Evolutionary conservation across 1,284 basidiomycete genomes (phyloP).

Genomic region (Lentinus polychrous): DNA sequence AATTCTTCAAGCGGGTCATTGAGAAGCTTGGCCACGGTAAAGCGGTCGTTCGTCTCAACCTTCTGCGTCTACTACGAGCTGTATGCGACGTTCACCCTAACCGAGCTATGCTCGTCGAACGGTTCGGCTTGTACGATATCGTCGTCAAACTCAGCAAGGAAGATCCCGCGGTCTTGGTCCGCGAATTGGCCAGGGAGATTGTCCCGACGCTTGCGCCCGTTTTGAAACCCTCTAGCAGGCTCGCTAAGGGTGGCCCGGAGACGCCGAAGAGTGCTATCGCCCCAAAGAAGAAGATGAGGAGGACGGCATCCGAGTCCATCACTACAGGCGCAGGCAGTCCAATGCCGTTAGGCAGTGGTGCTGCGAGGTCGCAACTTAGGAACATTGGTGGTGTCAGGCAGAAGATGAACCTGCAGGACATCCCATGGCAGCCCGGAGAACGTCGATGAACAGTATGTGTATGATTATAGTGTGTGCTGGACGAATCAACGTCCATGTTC

Average conservation of each 20-base stretch:
- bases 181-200: conserved; percentile 81
- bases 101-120: conserved; percentile 71
- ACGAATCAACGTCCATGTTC: neutral
- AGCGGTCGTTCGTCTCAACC: conserved; percentile 84
- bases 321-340: conserved; percentile 27
- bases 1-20: conserved; percentile 83
- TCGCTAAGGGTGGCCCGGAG: conserved; percentile 29
- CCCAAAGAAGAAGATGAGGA: conserved; percentile 52
- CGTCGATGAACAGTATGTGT: conserved; percentile 5
- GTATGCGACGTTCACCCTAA: conserved; percentile 89
- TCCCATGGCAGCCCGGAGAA: conserved; percentile 35
- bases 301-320: conserved; percentile 60
- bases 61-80: conserved; percentile 79
- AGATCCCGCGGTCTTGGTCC: conserved; percentile 86
- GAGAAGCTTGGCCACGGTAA: conserved; percentile 80
- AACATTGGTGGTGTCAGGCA: neutral
- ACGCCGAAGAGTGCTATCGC: conserved; percentile 42
- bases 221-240: conserved; percentile 41
- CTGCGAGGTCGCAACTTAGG: conserved; percentile 9
- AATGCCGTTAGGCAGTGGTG: conserved; percentile 16
- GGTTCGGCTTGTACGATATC: conserved; percentile 71
- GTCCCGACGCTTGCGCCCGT: conserved; percentile 66
- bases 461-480: neutral
- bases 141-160: conserved; percentile 74
- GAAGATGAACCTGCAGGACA: conserved; percentile 30